These are phyloP conservation scores for Cercospora beticola DNA, from an alignment of 2,329 filamentous ascomycete species.

Conservation along the genomic window DNA sequence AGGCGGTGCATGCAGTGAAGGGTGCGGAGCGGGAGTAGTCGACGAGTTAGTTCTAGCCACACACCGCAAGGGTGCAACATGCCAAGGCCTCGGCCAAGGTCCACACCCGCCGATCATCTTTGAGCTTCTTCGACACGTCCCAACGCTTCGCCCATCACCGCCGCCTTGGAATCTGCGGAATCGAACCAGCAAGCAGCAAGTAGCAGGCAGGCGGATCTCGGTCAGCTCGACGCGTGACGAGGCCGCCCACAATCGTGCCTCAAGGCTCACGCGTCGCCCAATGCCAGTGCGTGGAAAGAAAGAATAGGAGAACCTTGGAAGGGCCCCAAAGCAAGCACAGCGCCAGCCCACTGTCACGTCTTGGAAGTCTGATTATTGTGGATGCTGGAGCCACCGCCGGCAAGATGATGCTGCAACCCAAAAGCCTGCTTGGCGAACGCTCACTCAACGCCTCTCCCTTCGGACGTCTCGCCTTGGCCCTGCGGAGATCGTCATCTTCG, in stretches of 20 bases:
- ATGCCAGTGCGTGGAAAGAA: neutral
- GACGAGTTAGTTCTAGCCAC: too few relatives aligned
- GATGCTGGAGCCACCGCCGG: neutral
- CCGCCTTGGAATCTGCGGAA: too few relatives aligned
- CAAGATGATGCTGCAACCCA: conserved; percentile 7
- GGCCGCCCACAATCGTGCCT: neutral
- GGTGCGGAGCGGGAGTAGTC: too few relatives aligned
- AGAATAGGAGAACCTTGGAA: neutral
- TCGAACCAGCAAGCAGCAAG: neutral
- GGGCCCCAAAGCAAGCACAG: conserved; percentile 8
- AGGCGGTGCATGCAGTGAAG: too few relatives aligned
- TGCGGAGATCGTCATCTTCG: conserved; percentile 20
- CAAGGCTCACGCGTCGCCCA: neutral
- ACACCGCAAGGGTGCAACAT: too few relatives aligned
- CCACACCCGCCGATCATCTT: too few relatives aligned
- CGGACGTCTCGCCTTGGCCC: conserved; percentile 17
- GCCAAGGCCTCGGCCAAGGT: too few relatives aligned
- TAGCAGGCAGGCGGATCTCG: neutral
- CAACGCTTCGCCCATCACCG: too few relatives aligned
- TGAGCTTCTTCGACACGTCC: too few relatives aligned
- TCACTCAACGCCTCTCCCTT: conserved; percentile 17
- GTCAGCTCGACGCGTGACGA: neutral
- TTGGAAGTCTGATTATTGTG: neutral
- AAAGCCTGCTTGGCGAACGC: conserved; percentile 18
- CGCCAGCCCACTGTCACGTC: conserved; percentile 3